phyloP scores from a whole-genome alignment of 176 grass and related monocot genomes.

The Aegilops tauschii region DNA sequence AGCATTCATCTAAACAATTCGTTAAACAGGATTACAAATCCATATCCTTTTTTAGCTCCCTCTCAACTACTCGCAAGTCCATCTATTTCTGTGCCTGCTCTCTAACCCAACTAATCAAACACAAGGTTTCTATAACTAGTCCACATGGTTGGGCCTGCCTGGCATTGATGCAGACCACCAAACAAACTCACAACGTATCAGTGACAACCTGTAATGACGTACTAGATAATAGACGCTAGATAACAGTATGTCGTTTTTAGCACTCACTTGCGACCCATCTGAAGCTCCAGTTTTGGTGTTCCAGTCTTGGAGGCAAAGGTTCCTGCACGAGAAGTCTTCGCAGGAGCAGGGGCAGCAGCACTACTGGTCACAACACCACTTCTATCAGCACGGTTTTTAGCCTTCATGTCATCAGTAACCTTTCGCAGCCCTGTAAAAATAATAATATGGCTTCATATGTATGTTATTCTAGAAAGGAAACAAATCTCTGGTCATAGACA shows the following conservation, averaged over 20 bases:
- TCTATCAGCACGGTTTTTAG: conserved; percentile 83
- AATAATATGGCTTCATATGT: conserved; percentile 15
- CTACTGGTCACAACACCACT: conserved; percentile 57
- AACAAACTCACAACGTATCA: neutral
- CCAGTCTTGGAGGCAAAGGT: conserved; percentile 66
- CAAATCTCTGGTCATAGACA: neutral
- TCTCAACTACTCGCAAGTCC: neutral
- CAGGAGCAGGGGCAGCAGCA: conserved; percentile 35
- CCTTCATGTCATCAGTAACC: conserved; percentile 93
- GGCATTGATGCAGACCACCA: neutral
- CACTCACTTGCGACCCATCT: conserved; percentile 93
- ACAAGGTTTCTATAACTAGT: neutral
- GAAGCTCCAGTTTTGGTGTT: conserved; percentile 93
- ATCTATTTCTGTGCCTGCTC: neutral
- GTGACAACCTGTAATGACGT: neutral
- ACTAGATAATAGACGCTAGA: neutral
- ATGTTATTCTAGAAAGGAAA: neutral
- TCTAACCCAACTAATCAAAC: conserved; percentile 10
- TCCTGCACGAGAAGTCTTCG: conserved; percentile 54
- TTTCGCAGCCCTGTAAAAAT: conserved; percentile 68
- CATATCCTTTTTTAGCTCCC: neutral
- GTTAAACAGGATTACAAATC: neutral
- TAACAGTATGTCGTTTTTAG: neutral
- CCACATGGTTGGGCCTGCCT: neutral
- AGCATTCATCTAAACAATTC: neutral